Conservation (phyloP, 345 rosid species). For the Bruguiera parviflora region DNA sequence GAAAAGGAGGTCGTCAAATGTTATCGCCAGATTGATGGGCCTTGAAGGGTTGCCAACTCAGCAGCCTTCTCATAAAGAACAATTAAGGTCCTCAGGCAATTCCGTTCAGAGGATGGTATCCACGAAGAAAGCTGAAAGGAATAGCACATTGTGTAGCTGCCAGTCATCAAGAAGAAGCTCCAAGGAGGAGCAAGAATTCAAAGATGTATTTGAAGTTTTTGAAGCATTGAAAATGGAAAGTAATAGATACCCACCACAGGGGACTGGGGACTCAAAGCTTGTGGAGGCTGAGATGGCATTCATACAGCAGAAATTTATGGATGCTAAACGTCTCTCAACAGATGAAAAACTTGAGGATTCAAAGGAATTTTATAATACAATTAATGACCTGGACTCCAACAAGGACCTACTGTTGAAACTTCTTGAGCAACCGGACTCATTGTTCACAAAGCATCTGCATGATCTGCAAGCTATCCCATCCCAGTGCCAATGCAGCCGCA, state of each 20-base stretch:
- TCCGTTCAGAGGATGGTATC: constrained; percentile 21
- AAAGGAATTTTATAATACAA: constrained; percentile 66
- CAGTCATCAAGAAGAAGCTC: constrained; percentile 63
- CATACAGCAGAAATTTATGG: constrained; percentile 65
- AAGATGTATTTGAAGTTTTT: constrained; percentile 92
- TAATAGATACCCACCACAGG: constrained; percentile 29
- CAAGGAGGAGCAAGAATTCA: constrained; percentile 75
- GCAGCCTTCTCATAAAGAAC: constrained; percentile 43
- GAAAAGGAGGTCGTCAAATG: constrained; percentile 69
- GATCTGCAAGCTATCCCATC: constrained; percentile 50
- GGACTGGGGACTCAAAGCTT: constrained; percentile 33
- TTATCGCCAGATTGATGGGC: constrained; percentile 94
- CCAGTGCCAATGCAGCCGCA: constrained; percentile 41
- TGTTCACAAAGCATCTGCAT: constrained; percentile 74
- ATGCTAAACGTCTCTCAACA: constrained; percentile 69
- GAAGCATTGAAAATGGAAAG: constrained; percentile 55
- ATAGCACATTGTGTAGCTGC: constrained; percentile 36
- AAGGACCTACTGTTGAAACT: constrained; percentile 69
- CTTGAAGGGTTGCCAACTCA: constrained; percentile 76
- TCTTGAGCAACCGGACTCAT: constrained; percentile 86
- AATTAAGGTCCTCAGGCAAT: constrained; percentile 38
- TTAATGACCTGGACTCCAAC: constrained; percentile 79
- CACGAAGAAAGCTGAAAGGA: constrained; percentile 37
- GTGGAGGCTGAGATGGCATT: constrained; percentile 70
- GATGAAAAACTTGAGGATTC: constrained; percentile 73